Percentiles rank a stretch among this genome's conserved stretches.
Evolutionary conservation across 208 protist genomes (phyloP).

Genomic region (Trypanosoma cruzi): DNA sequence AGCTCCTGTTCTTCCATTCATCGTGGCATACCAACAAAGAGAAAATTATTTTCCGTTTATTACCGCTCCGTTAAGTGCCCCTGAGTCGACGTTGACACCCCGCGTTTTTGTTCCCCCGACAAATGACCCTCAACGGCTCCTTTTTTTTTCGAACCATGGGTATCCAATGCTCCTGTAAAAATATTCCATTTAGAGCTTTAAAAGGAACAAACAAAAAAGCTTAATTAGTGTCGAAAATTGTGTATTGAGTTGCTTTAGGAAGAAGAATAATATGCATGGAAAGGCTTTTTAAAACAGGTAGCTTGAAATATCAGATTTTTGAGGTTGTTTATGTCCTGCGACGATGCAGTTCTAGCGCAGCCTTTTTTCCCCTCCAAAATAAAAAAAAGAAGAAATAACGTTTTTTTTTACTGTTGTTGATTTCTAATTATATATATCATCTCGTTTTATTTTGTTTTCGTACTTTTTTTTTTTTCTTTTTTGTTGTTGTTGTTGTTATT

Average conservation of each 20-base stretch:
- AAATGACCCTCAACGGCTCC: slow-evolving; percentile 1
- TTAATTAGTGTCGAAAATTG: too few relatives aligned
- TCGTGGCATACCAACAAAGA: slow-evolving; percentile 16
- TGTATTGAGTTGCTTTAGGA: too few relatives aligned
- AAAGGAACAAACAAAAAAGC: neutral
- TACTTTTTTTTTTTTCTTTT: neutral
- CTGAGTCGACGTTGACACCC: slow-evolving; percentile 7
- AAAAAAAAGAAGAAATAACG: neutral
- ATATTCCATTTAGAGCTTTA: neutral
- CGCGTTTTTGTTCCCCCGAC: slow-evolving; percentile 3
- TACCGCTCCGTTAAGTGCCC: slow-evolving; percentile 1
- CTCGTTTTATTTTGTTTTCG: too few relatives aligned
- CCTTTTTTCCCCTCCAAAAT: too few relatives aligned
- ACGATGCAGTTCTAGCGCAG: too few relatives aligned
- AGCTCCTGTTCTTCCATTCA: slow-evolving; percentile 12
- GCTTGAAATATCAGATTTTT: too few relatives aligned
- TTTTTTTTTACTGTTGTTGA: neutral
- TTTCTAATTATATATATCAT: too few relatives aligned
- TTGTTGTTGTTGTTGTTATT: neutral
- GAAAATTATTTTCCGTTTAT: slow-evolving; percentile 12
- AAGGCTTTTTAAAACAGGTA: too few relatives aligned
- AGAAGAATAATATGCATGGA: too few relatives aligned
- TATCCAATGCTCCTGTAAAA: slow-evolving; percentile 1
- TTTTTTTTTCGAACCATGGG: slow-evolving; percentile 5
- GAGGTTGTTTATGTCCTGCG: too few relatives aligned